A percentile compares a stretch with the other conserved stretches of the same genome.
Conservation (phyloP, 2,329 filamentous ascomycete genomes). For the Cladosporium sp. region DNA sequence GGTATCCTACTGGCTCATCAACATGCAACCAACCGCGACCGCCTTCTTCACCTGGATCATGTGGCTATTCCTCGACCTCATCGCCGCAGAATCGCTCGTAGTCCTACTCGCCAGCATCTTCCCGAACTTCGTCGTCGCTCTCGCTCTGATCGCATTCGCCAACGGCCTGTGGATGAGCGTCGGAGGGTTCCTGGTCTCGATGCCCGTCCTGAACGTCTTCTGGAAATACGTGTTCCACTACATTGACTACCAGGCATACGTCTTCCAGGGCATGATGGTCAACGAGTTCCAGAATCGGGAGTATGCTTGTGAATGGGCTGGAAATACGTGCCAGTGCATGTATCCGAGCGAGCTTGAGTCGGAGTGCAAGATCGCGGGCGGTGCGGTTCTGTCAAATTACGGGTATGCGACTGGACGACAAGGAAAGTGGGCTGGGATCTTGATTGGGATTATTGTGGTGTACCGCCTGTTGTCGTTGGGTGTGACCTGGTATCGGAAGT, state of each 20-base stretch:
- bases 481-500: slow-evolving; percentile 38
- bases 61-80: slow-evolving; percentile 81
- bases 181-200: slow-evolving; percentile 74
- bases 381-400: slow-evolving; percentile 66
- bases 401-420: slow-evolving; percentile 62
- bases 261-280: slow-evolving; percentile 89
- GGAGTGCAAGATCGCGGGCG: slow-evolving; percentile 67
- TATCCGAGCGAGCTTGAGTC: slow-evolving; percentile 61
- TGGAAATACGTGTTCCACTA: slow-evolving; percentile 85
- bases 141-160: slow-evolving; percentile 77
- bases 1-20: slow-evolving; percentile 75
- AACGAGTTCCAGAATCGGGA: slow-evolving; percentile 67
- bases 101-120: slow-evolving; percentile 71
- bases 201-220: slow-evolving; percentile 71
- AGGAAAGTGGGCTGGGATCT: slow-evolving; percentile 69
- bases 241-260: slow-evolving; percentile 80
- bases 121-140: slow-evolving; percentile 73
- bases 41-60: slow-evolving; percentile 77
- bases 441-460: slow-evolving; percentile 69
- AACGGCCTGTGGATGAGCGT: slow-evolving; percentile 89
- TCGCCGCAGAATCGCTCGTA: slow-evolving; percentile 79
- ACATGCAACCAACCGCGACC: slow-evolving; percentile 63
- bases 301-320: not conserved
- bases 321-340: slow-evolving; percentile 63
- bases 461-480: slow-evolving; percentile 68